Evolutionary conservation across 2,329 filamentous ascomycete genomes (phyloP), one percentile per base, ranked within the genome.

Genomic region (Metarhizium sp.): DNA sequence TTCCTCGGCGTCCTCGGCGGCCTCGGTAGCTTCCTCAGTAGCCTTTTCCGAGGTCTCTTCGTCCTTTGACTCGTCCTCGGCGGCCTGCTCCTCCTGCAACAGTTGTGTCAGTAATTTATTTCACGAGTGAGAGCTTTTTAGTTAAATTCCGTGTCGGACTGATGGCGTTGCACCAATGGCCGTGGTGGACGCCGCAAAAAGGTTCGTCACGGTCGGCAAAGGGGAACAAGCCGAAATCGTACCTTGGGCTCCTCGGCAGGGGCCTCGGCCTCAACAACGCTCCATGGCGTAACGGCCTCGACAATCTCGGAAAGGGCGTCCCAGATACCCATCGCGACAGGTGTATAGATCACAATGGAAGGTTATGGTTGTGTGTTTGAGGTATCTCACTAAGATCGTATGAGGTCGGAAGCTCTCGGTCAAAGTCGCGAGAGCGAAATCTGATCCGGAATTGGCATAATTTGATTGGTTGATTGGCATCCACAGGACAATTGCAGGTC

Each of bases 251-350:
- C 75, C 82, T 83, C 76, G 78, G 84, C 75, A 78, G 83, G 76
- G 78, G 82, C 82, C 74, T 86, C 83, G 63, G 83, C 83, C 71
- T 86, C 79, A 63, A 77, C 82, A 62, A 78, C 78, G 69, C 75
- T 76, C 83, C 83, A 86, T 69, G 83, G 83, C 74, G 78, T 76
- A 63, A 79, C 82, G 60, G 82, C 82, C 73, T 85, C 81, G 67
- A 84, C 73, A 68, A 86, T 74, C 69, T 86, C 83, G 67, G 76
- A 77, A 66, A 84, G 78, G 63, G 78, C 73, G 71, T 85, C 81
- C 80, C 82, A 85, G 75, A 86, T 77, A 75, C 81, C 82, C 83
- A 86, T 86, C 72, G 71, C 73, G 74, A 71, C 67, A 64, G 65
- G 60, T 65, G 64, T 62, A 62, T 65, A 58, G 65, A 68, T 68